A percentile compares a stretch with the other conserved stretches of the same genome.
Evolutionary conservation across 345 rosid genomes (phyloP).

Genomic region (Brassica carinata): DNA sequence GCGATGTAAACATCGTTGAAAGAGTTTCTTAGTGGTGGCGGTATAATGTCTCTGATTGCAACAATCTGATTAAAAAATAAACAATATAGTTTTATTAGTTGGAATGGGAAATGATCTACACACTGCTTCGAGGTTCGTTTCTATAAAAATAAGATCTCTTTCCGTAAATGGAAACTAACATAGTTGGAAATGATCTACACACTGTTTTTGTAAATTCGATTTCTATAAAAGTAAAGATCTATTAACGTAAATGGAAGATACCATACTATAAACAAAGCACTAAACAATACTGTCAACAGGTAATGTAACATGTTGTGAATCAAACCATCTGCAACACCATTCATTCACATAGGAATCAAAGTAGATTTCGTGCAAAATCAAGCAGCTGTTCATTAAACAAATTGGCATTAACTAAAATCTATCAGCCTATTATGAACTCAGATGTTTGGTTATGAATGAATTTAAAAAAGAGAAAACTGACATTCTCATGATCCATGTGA

Average conservation of each 20-base stretch:
- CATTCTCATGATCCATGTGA: conserved; percentile 99
- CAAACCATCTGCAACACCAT: background rate
- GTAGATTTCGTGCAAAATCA: background rate
- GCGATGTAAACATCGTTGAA: conserved; percentile 97
- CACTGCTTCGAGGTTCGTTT: background rate
- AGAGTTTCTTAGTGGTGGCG: conserved; percentile 78
- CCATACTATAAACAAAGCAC: conserved; percentile 1
- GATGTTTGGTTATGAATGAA: background rate
- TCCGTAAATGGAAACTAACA: background rate
- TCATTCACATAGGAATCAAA: conserved; percentile 1
- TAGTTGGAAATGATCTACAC: background rate
- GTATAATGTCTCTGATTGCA: conserved; percentile 96
- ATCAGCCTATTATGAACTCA: background rate
- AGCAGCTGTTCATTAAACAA: background rate
- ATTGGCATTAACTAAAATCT: background rate
- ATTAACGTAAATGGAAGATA: background rate
- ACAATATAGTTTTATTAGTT: background rate
- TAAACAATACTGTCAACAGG: background rate
- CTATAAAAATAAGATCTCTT: background rate
- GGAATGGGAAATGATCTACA: background rate
- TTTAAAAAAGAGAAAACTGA: conserved; percentile 28
- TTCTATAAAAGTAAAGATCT: background rate
- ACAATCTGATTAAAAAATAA: conserved; percentile 63
- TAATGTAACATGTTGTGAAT: conserved; percentile 2
- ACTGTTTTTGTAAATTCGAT: background rate